Evolutionary conservation across 1,284 basidiomycete species (phyloP).

Genomic region (Rhodotorula sp.): DNA sequence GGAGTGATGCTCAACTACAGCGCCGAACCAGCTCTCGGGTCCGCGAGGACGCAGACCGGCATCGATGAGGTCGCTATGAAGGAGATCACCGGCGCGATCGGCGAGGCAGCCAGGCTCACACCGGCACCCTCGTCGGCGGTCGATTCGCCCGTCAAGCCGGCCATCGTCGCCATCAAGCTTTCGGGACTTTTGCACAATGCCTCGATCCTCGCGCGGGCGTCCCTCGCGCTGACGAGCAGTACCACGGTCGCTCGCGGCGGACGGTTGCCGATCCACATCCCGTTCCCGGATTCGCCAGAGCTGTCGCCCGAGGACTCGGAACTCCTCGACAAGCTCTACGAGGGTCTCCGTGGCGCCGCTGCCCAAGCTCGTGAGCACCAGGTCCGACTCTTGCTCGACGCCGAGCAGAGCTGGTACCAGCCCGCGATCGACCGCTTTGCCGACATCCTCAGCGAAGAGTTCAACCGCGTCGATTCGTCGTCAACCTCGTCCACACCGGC

Average conservation of each 20-base stretch:
- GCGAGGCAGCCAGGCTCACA: constrained; percentile 33
- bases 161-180: constrained; percentile 44
- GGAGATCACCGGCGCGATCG: constrained; percentile 38
- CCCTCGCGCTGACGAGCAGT: constrained; percentile 36
- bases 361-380: constrained; percentile 35
- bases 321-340: constrained; percentile 36
- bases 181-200: constrained; percentile 44
- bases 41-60: constrained; percentile 15
- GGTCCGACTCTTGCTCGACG: constrained; percentile 44
- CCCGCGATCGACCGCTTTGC: constrained; percentile 43
- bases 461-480: constrained; percentile 35
- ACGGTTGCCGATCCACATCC: constrained; percentile 9
- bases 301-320: constrained; percentile 40
- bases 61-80: constrained; percentile 27
- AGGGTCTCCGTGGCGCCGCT: constrained; percentile 33
- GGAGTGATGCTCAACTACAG: constrained; percentile 45
- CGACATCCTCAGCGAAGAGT: constrained; percentile 41
- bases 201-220: constrained; percentile 40
- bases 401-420: constrained; percentile 46
- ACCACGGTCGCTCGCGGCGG: constrained; percentile 16
- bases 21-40: constrained; percentile 42
- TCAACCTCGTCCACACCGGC: constrained; percentile 4
- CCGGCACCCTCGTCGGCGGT: neutral
- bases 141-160: constrained; percentile 31
- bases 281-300: constrained; percentile 35